phyloP scores from a whole-genome alignment of 1,284 basidiomycete genomes.

The Fomitopsis palustris region DNA sequence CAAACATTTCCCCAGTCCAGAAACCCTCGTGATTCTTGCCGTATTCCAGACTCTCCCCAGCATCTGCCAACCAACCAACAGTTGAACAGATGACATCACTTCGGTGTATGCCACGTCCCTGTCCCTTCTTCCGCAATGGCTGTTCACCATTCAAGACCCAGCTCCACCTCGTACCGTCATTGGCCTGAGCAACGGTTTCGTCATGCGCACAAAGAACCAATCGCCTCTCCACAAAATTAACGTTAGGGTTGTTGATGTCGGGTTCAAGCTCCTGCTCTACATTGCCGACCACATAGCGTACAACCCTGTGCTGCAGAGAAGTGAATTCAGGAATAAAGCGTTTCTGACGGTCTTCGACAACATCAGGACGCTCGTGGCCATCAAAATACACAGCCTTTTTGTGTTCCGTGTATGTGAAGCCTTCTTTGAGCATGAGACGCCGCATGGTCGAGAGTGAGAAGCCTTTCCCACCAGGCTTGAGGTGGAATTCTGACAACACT shows the following conservation, averaged over 20 bases:
- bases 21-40: constrained; percentile 43
- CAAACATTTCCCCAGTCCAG: constrained; percentile 37
- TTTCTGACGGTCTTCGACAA: constrained; percentile 26
- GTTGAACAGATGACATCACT: constrained; percentile 18
- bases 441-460: neutral
- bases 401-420: constrained; percentile 29
- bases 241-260: too few species aligned
- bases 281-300: constrained; percentile 25
- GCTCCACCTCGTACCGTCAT: constrained; percentile 28
- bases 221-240: constrained; percentile 22
- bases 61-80: constrained; percentile 13
- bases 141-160: constrained; percentile 34
- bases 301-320: constrained; percentile 17
- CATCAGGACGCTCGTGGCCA: constrained; percentile 33
- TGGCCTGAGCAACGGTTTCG: constrained; percentile 35
- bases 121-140: constrained; percentile 35
- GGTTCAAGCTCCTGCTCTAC: constrained; percentile 18
- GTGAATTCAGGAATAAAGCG: constrained; percentile 27
- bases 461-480: constrained; percentile 18
- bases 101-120: constrained; percentile 18
- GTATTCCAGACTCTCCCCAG: constrained; percentile 30
- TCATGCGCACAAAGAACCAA: constrained; percentile 34
- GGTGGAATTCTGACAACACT: constrained; percentile 33
- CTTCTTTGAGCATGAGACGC: constrained; percentile 28
- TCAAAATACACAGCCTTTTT: constrained; percentile 33